Base-by-base conservation (phyloP, 441 rosid genomes). In the Metrosideros polymorpha region DNA sequence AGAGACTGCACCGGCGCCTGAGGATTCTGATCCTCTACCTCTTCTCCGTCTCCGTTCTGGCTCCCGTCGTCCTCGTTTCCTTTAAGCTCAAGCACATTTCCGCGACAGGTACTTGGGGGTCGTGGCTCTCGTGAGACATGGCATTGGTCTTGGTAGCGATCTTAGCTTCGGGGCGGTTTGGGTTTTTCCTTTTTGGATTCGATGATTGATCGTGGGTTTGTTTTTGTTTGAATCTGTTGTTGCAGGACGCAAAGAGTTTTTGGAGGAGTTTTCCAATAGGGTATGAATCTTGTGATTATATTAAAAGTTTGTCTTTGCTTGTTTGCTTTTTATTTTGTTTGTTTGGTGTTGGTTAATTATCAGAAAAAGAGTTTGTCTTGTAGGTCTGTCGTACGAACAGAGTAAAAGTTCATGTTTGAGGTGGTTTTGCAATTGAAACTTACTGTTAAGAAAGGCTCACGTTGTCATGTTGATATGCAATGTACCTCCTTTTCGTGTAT, bases 11-110 rank as follows among this genome's bases (percentile, higher is more conserved):
- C 89, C 94, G 91, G 88, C 90, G 94, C 93, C 96, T 92, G 99
- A 97, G 98, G 99, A 91, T 92, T 84, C 18, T 93, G 85, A 87
- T 97, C 98, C 96, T 97, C 94, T 91, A 91, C 6, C 53, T 95
- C 89, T 96, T 97, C 77, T 92, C 92, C 85, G 89, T 93, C 61
- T 92, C 97, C 88, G 95, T 96, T 18, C 57, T 94, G 84, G 93
- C 98, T 89, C 99, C 99, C 13, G 85, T 97, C 56, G 30, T 95
- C 51, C 90, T 96, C 88, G 92, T 96, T 84, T 94, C 98, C 9
- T 83, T 55, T 89, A 88, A 94, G 85, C 92, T 92, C 85, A 91
- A 91, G 52, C 84, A 84, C 89, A 88, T 95, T 89, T 89, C 92
- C 90, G 88, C 93, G 35, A 32, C 89, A 32, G 96, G 98, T 95